Percentiles rank a stretch among this genome's conserved stretches.
These are phyloP conservation scores for Reticulascus tulasneorum DNA, from an alignment of 2,329 filamentous ascomycete species.

Conservation along the genomic window DNA sequence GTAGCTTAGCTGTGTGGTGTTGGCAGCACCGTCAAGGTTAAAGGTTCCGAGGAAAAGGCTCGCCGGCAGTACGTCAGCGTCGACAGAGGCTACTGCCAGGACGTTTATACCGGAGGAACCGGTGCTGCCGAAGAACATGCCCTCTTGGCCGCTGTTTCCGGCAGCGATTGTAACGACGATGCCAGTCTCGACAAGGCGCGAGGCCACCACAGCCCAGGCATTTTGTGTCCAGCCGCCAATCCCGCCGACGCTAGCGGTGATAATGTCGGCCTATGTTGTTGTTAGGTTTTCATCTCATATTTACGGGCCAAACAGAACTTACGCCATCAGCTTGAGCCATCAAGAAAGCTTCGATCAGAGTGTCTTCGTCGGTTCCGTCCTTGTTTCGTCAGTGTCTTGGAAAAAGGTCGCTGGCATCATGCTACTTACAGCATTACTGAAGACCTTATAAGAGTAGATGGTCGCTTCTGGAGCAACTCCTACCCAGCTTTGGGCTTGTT, in stretches of 20 bases:
- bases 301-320: background rate
- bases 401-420: too few species aligned
- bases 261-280: constrained; percentile 16
- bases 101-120: constrained; percentile 36
- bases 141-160: constrained; percentile 39
- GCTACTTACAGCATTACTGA: background rate
- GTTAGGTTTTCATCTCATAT: background rate
- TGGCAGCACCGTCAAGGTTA: background rate
- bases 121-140: constrained; percentile 34
- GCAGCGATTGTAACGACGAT: constrained; percentile 36
- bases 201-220: constrained; percentile 31
- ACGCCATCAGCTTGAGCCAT: constrained; percentile 9
- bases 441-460: constrained; percentile 11
- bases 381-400: background rate
- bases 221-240: constrained; percentile 14
- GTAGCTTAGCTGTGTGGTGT: constrained; percentile 10
- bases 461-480: constrained; percentile 10
- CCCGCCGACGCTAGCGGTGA: constrained; percentile 19
- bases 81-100: constrained; percentile 39
- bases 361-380: constrained; percentile 12
- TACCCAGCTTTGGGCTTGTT: background rate
- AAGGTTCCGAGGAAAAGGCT: constrained; percentile 8
- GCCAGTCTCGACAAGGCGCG: constrained; percentile 37
- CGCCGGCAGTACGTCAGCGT: constrained; percentile 15
- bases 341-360: constrained; percentile 11